Conservation (phyloP, 441 rosid genomes). For the Croton setiger region DNA sequence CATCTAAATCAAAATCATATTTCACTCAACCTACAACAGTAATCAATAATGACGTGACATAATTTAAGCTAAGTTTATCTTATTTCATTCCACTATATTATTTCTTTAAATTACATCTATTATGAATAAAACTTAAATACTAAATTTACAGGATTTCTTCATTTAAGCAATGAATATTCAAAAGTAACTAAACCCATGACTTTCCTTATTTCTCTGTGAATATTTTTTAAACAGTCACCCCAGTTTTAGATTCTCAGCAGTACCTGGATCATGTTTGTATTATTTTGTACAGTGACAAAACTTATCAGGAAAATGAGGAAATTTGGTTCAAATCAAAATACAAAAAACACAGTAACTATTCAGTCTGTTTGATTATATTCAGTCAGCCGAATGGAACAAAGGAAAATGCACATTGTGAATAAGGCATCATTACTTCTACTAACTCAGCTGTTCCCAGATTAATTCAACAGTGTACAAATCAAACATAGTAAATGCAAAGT, state of each 20-base stretch:
- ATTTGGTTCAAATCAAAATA: not conserved
- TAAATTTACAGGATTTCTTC: not conserved
- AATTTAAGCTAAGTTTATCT: not conserved
- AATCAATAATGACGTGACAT: not conserved
- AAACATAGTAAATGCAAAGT: constrained; percentile 9
- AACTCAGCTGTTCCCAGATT: not conserved
- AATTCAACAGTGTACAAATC: constrained; percentile 3
- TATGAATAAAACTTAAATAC: not conserved
- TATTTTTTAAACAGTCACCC: not conserved
- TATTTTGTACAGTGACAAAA: not conserved
- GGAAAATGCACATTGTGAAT: not conserved
- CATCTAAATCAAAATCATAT: not conserved
- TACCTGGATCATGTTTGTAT: not conserved
- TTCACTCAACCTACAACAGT: not conserved
- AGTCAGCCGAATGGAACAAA: not conserved
- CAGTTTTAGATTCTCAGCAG: not conserved
- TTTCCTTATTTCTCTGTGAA: not conserved
- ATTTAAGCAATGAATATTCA: not conserved
- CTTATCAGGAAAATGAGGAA: not conserved
- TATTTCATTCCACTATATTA: not conserved
- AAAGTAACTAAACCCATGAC: not conserved
- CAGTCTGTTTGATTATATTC: not conserved
- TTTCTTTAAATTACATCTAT: not conserved
- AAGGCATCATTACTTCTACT: not conserved
- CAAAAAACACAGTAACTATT: not conserved